Evolutionary conservation across 495 filamentous ascomycete genomes (phyloP).

Genomic region (Podospora sp.): DNA sequence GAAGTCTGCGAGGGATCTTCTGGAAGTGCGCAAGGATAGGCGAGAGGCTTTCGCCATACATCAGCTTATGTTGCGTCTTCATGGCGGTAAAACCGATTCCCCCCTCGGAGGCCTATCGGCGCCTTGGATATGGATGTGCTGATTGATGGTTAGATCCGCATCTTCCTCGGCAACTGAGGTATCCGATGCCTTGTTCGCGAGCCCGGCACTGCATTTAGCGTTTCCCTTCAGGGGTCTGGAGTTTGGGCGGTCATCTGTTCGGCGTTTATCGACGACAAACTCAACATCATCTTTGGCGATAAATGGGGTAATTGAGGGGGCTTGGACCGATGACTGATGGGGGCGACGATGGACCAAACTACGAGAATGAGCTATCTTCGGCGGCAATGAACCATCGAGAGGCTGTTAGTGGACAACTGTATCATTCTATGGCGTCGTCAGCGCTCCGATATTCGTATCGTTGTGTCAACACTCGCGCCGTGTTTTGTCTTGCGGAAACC

Average conservation of each 20-base stretch:
- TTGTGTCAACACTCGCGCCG: too few relatives aligned
- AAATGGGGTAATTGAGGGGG: background rate
- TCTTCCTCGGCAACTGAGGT: conserved; percentile 22
- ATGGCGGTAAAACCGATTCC: conserved; percentile 72
- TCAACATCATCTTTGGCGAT: background rate
- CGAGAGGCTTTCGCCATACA: conserved; percentile 92
- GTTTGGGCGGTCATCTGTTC: conserved; percentile 6
- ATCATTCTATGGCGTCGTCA: too few relatives aligned
- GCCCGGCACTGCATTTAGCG: background rate
- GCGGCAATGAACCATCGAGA: too few relatives aligned
- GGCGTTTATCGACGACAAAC: background rate
- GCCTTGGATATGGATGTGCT: background rate
- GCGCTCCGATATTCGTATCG: too few relatives aligned
- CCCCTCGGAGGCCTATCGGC: background rate
- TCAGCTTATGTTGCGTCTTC: conserved; percentile 88
- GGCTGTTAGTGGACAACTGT: too few relatives aligned
- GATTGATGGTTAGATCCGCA: conserved; percentile 12
- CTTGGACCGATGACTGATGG: background rate
- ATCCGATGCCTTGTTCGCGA: background rate
- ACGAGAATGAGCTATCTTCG: background rate
- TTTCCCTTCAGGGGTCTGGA: background rate
- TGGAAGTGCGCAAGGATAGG: conserved; percentile 97
- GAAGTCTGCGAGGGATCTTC: conserved; percentile 82
- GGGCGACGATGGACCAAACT: background rate
- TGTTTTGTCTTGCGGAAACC: too few relatives aligned